A percentile compares a stretch with the other conserved stretches of the same genome.
Evolutionary conservation across 2,329 filamentous ascomycete genomes (phyloP).

Genomic region (Lasiodiplodia hormozganensis): DNA sequence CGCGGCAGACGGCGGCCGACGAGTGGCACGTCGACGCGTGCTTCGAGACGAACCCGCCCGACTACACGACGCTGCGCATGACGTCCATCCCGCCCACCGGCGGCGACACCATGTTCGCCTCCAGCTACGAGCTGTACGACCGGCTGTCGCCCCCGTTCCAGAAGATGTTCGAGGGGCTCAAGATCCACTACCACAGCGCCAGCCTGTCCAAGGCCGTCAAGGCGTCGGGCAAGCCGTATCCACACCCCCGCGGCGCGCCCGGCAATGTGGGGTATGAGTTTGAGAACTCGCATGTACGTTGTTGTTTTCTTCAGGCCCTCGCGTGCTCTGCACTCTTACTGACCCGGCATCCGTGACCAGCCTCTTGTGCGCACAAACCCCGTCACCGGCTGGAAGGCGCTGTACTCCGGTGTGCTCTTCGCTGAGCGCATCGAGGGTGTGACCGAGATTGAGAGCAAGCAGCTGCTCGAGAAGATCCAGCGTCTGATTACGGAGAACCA

Average conservation of each 20-base stretch:
- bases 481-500: constrained; percentile 49
- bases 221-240: constrained; percentile 36
- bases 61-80: constrained; percentile 48
- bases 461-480: constrained; percentile 48
- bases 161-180: constrained; percentile 34
- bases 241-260: constrained; percentile 34
- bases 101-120: constrained; percentile 52
- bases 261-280: constrained; percentile 31
- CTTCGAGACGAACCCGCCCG: constrained; percentile 49
- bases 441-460: constrained; percentile 44
- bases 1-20: constrained; percentile 44
- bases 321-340: constrained; percentile 16
- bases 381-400: constrained; percentile 45
- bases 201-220: constrained; percentile 39
- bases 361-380: constrained; percentile 43
- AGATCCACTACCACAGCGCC: constrained; percentile 36
- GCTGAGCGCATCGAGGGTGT: constrained; percentile 49
- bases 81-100: constrained; percentile 43
- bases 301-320: constrained; percentile 36
- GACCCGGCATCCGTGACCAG: constrained; percentile 25
- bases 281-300: constrained; percentile 34
- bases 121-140: constrained; percentile 49
- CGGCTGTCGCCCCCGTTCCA: constrained; percentile 8
- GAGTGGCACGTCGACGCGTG: constrained; percentile 61
- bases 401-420: constrained; percentile 41